A percentile compares a stretch with the other conserved stretches of the same genome.
Evolutionary conservation across 495 filamentous ascomycete species (phyloP).

Genomic region (Penicillium flavigenum): DNA sequence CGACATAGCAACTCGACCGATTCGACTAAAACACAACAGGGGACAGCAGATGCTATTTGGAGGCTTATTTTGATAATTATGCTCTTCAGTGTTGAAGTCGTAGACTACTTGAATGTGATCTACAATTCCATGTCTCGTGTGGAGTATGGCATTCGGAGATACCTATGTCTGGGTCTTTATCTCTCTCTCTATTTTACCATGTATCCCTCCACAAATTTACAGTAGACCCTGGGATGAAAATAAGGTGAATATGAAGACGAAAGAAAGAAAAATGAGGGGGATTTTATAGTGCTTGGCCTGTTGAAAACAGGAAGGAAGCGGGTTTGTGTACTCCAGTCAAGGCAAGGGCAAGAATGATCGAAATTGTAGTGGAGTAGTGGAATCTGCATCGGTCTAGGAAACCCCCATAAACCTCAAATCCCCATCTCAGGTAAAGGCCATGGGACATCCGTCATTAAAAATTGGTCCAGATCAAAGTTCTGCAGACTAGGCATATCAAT

Average conservation of each 20-base stretch:
- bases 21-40: no score
- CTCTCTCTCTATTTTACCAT: neutral
- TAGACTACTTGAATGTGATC: neutral
- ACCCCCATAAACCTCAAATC: constrained; percentile 17
- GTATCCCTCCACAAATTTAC: neutral
- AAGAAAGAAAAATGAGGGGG: neutral
- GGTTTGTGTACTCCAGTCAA: neutral
- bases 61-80: neutral
- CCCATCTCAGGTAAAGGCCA: constrained; percentile 36
- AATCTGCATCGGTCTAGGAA: no score
- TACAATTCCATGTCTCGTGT: neutral
- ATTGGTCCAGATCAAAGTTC: constrained; percentile 46
- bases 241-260: neutral
- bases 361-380: neutral
- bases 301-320: neutral
- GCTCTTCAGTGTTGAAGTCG: no score
- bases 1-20: constrained; percentile 5
- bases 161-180: neutral
- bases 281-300: neutral
- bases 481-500: constrained; percentile 48
- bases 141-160: neutral
- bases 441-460: constrained; percentile 34
- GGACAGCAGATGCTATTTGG: neutral
- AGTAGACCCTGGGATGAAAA: neutral
- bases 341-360: neutral